Base-by-base conservation (phyloP, 2,329 filamentous ascomycete genomes). In the Didymella arachidicola region DNA sequence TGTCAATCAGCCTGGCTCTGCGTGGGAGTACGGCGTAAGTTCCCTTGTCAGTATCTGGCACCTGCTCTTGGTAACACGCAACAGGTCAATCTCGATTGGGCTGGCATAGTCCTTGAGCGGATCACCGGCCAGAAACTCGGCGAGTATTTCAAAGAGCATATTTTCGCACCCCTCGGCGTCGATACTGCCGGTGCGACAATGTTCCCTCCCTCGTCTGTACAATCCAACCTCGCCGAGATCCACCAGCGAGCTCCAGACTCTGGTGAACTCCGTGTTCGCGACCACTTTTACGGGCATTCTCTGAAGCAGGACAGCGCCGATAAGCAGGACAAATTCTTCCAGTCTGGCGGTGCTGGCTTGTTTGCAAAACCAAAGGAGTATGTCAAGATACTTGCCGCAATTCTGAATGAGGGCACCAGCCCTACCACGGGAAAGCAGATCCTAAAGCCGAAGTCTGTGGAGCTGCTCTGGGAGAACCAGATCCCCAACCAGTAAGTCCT, bases 391-490 rank as follows among this genome's bases (percentile, higher is more conserved):
- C 80, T 91, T 3, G 81, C 86, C 0, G 80, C 82, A 0, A 76
- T 92, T 1, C 76, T 91, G 26, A 91, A 91, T 69, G 78, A 88
- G 60, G 89, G 89, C 44, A 83, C 78, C 0, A 86, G 82, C 32
- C 85, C 88, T 0, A 79, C 66, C 0, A 90, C 86, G 0, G 82
- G 83, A 1, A 71, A 72, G 0, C 78, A 79, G 50, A 82, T 91
- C 30, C 79, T 91, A 7, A 77, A 79, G 19, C 78, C 81, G 16
- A 77, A 81, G 29, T 89, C 87, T 0, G 83, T 91, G 0, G 80
- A 87, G 12, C 74, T 83, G 30, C 88, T 91, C 85, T 90, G 87
- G 72, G 79, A 78, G 56, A 90, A 91, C 69, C 87, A 87, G 62
- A 82, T 89, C 49, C 80, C 83, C 0, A 59, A 82, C 1, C 69